phyloP scores from a whole-genome alignment of 192 early-diverging fungal species.

The Piromyces sp. region DNA sequence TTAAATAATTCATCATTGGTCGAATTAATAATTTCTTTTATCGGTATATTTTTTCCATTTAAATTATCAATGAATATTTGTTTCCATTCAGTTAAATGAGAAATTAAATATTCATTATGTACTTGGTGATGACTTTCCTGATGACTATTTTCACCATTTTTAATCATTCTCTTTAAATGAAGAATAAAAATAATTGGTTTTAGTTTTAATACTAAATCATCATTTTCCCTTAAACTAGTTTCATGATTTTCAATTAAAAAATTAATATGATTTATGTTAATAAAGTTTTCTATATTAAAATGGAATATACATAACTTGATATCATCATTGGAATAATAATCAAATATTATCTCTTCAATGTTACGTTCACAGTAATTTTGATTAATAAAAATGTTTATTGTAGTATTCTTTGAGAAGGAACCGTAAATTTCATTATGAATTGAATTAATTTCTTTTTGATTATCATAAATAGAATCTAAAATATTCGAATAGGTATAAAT shows the following conservation, averaged over 20 bases:
- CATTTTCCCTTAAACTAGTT: neutral
- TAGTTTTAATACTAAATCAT: neutral
- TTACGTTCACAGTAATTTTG: neutral
- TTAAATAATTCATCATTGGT: neutral
- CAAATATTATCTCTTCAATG: neutral
- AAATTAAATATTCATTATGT: neutral
- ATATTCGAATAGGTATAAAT: neutral
- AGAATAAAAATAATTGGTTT: neutral
- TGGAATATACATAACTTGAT: neutral
- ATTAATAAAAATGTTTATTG: neutral
- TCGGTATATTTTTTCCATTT: neutral
- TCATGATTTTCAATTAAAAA: neutral
- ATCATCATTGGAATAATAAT: neutral
- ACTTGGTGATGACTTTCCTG: neutral
- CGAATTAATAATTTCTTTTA: neutral
- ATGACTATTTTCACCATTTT: neutral
- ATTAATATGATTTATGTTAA: neutral
- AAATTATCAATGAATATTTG: neutral
- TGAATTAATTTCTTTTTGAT: neutral
- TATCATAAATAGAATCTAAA: neutral
- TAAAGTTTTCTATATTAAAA: neutral
- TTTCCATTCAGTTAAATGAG: neutral
- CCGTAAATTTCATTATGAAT: neutral
- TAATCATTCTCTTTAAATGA: neutral
- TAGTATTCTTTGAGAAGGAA: neutral